Conservation (phyloP, 768 basidiomycete genomes). For the Hydnomerulius pinastri region DNA sequence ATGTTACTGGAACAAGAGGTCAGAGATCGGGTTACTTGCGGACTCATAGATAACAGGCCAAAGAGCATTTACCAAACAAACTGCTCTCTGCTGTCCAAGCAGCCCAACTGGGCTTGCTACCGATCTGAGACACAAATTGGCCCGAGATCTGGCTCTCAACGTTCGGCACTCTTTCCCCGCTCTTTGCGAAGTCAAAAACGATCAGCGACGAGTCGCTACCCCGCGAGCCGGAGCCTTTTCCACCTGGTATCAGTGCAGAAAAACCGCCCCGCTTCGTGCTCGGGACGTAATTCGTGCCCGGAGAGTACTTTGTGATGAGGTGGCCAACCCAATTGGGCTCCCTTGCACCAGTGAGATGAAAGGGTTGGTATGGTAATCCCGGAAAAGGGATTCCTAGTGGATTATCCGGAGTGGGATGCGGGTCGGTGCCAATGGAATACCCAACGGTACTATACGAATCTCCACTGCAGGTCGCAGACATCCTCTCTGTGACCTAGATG, state of each 20-base stretch:
- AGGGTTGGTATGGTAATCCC: too few relatives aligned
- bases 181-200: neutral
- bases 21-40: neutral
- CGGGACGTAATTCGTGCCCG: neutral
- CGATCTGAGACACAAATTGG: neutral
- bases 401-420: neutral
- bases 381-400: neutral
- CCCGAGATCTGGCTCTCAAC: neutral
- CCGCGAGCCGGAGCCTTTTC: neutral
- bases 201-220: neutral
- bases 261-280: constrained; percentile 13
- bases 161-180: neutral
- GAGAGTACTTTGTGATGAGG: constrained; percentile 37
- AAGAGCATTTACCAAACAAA: constrained; percentile 37
- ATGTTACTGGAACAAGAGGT: constrained; percentile 45
- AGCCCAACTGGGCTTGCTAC: neutral
- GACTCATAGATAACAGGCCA: neutral
- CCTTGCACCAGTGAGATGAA: too few relatives aligned
- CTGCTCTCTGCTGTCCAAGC: constrained; percentile 19
- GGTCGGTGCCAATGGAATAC: neutral
- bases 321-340: constrained; percentile 66
- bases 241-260: neutral
- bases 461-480: neutral
- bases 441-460: neutral
- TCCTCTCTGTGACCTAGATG: neutral